Base-by-base conservation (phyloP, 352 stramenopile genomes). In the Pythium vanterpoolii region DNA sequence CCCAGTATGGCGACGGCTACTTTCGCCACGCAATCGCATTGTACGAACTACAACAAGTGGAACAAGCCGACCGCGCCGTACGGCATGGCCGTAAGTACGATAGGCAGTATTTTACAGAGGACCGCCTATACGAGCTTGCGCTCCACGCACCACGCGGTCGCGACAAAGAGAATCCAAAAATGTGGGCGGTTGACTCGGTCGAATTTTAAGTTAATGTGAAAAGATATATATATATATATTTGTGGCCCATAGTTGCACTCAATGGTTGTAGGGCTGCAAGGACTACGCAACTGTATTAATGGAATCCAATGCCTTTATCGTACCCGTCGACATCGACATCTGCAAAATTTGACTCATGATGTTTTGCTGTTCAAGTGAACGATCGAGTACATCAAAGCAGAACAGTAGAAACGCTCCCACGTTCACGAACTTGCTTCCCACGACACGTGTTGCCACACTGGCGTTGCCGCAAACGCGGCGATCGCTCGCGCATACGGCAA, bases 11-110 rank as follows among this genome's bases (percentile, higher is more conserved):
- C 7, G 62, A 62, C 59, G 62, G 62, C 2, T 70, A 70, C 45
- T 70, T 62, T 43, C 56, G 62, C 21, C 62, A 70, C 31, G 62
- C 62, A 18, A 62, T 70, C 19, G 62, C 62, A 21, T 28, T 70
- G 27, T 70, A 50, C 21, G 56, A 43, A 9, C 10, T 62, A 21
- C 33, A 59, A 1, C 23, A 58, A 7, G 10, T 30, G 2, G 42
- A 59, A 18, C 62, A 59, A 14, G 62, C 43, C 39, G 44, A 65
- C 18, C 48, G 26, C 13, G 62, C 62, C 2, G 34, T 70, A 6
- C 49, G 46, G 3, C 33, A 58, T n/a, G 62, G 62, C 16, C 62
- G 56, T 28, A 58, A 44, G 30, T 39, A 44, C 14, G 62, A 70
- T 40, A 1, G 26, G 6, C 39, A 65, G 14, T 70, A 45, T 34